These are phyloP conservation scores for Tanacetum coccineum DNA, from an alignment of 129 eudicot species.

Conservation along the genomic window DNA sequence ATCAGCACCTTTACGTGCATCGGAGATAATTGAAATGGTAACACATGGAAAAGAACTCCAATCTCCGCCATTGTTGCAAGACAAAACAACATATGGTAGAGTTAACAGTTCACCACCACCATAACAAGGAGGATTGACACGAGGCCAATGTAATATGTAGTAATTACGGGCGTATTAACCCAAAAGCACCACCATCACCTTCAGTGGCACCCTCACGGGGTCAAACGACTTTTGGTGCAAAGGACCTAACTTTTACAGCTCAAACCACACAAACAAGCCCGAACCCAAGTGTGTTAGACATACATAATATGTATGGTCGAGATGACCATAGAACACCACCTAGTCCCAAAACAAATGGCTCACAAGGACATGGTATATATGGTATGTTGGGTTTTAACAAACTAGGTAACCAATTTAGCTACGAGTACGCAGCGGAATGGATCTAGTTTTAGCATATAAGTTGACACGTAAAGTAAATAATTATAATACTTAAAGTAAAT, in stretches of 20 bases:
- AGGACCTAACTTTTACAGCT: neutral
- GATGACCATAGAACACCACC: neutral
- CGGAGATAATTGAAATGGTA: neutral
- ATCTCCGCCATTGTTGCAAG: neutral
- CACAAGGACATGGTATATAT: neutral
- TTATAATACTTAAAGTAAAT: too few species aligned
- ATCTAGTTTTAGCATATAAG: too few species aligned
- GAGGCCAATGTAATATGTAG: too few species aligned
- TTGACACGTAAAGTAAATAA: too few species aligned
- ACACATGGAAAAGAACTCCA: slow-evolving; percentile 7
- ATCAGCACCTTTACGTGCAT: neutral
- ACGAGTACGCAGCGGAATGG: too few species aligned
- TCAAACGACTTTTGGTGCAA: neutral
- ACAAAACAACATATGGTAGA: neutral
- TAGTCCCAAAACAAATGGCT: slow-evolving; percentile 10
- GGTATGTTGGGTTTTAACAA: too few species aligned
- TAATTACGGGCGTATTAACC: neutral
- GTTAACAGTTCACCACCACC: neutral
- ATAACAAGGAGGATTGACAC: neutral
- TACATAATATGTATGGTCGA: neutral
- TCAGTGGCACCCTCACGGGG: neutral
- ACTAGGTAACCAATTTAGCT: too few species aligned
- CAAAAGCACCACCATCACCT: slow-evolving; percentile 18
- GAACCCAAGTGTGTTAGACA: slow-evolving; percentile 1
- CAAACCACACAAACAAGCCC: neutral